Evolutionary conservation across 176 grass and related monocot genomes (phyloP), one percentile per base, ranked within the genome.

Genomic region (Avena insularis): DNA sequence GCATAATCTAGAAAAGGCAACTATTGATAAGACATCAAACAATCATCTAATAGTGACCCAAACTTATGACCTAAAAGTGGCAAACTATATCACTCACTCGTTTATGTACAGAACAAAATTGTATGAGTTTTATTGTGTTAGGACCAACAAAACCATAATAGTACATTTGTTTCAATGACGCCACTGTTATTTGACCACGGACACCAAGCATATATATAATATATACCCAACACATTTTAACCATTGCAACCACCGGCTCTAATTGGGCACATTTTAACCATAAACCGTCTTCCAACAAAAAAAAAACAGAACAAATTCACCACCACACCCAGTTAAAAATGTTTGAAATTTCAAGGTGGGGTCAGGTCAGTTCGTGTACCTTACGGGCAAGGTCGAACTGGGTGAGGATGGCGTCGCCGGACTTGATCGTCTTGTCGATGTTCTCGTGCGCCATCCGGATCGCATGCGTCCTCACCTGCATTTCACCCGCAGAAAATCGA

Each of bases 361-460:
- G 75, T 17, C 4, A 16, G 50, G 64, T 54, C 1, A 35, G 12
- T 4, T n/a, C 5, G 74, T 35, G 15, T 49, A 99, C 97, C 94
- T 89, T 68, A 50, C 97, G 90, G 45, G 89, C 78, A 27, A 94
- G 75, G 59, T 99, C 92, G 36, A 99, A 93, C 76, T 94, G 90
- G n/a, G 81, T 57, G 58, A 99, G 87, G 66, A 99, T 91, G 82
- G 78, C 35, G 17, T 92, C 90, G 36, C 94, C 88, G 19, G 89
- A 53, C 85, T 96, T 94, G 85, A 99, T 75, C 47, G 92, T 93
- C 64, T 84, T 83, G 83, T 99, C 92, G 59, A 99, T 90, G 71
- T 96, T 99, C 87, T 96, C 89, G 59, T 96, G 92, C 72, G 92
- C 97, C 90, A 85, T 96, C 57, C 94, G 83, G 50, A 96, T 93